A percentile compares a stretch with the other conserved stretches of the same genome.
These are phyloP conservation scores for Fusarium sp. DNA, from an alignment of 2,329 filamentous ascomycete species.

Conservation along the genomic window DNA sequence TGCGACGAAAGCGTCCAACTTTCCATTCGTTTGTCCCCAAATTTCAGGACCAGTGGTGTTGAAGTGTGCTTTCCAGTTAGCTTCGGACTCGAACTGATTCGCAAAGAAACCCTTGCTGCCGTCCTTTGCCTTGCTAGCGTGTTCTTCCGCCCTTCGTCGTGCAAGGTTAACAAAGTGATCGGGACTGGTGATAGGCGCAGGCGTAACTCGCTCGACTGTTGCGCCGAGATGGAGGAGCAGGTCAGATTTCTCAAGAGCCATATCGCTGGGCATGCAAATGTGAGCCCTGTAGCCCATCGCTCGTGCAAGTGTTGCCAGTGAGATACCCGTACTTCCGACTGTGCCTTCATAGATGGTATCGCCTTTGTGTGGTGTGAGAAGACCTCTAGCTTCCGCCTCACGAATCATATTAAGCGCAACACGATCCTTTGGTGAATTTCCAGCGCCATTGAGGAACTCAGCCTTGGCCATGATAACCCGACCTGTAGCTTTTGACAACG, in stretches of 20 bases:
- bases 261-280: slow-evolving; percentile 97
- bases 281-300: slow-evolving; percentile 91
- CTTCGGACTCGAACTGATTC: slow-evolving; percentile 92
- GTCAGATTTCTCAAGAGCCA: slow-evolving; percentile 87
- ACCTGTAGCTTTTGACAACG: slow-evolving; percentile 85
- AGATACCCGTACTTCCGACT: slow-evolving; percentile 95
- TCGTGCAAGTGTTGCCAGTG: slow-evolving; percentile 86
- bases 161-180: slow-evolving; percentile 96
- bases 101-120: slow-evolving; percentile 89
- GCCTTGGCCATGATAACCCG: slow-evolving; percentile 93
- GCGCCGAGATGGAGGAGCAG: slow-evolving; percentile 91
- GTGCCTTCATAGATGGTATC: slow-evolving; percentile 99
- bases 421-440: slow-evolving; percentile 92
- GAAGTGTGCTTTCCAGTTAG: slow-evolving; percentile 89
- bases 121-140: slow-evolving; percentile 67
- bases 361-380: slow-evolving; percentile 81
- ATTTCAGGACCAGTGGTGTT: slow-evolving; percentile 91
- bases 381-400: slow-evolving; percentile 79
- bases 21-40: slow-evolving; percentile 77
- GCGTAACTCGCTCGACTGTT: slow-evolving; percentile 88
- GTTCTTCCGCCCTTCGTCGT: slow-evolving; percentile 77
- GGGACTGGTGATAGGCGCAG: slow-evolving; percentile 92
- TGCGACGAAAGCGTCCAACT: slow-evolving; percentile 87
- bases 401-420: slow-evolving; percentile 92
- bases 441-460: slow-evolving; percentile 95